Percentiles rank a stretch among this genome's conserved stretches.
phyloP scores from a whole-genome alignment of 441 rosid genomes.

The Rhodomyrtus psidioides region DNA sequence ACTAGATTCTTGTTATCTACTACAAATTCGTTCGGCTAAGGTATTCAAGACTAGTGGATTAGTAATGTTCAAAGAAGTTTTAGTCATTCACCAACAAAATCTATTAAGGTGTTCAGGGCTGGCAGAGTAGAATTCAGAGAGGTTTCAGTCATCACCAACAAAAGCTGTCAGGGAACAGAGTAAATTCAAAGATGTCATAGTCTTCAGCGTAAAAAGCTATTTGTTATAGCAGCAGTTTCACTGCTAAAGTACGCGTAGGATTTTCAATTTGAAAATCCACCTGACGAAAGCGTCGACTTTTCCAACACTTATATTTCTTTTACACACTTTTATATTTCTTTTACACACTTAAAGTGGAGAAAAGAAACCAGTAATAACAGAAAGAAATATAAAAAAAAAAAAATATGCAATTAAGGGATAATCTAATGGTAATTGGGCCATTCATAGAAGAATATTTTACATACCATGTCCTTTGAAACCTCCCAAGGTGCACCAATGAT shows the following conservation, averaged over 20 bases:
- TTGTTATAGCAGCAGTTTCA: not conserved
- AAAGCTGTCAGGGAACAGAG: not conserved
- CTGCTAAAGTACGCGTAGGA: not conserved
- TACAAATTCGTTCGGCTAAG: not conserved
- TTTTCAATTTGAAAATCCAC: not conserved
- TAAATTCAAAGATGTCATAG: not conserved
- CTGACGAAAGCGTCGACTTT: not conserved
- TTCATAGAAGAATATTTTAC: conserved; percentile 6
- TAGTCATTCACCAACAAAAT: not conserved
- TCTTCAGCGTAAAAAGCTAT: not conserved
- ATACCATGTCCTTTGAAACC: conserved; percentile 80
- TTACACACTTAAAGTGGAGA: not conserved
- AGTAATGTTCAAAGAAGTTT: not conserved
- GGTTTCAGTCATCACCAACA: not conserved
- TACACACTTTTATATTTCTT: not conserved
- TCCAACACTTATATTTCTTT: not conserved
- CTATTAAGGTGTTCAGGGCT: not conserved
- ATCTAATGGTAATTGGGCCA: not conserved
- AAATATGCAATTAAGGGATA: not conserved
- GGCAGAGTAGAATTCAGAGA: not conserved
- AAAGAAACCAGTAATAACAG: not conserved
- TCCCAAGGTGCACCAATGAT: conserved; percentile 99
- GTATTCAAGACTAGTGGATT: not conserved
- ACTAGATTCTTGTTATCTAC: not conserved
- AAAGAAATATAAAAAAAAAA: not conserved